Conservation (phyloP, 2,329 filamentous ascomycete species). For the Zasmidium cellare region DNA sequence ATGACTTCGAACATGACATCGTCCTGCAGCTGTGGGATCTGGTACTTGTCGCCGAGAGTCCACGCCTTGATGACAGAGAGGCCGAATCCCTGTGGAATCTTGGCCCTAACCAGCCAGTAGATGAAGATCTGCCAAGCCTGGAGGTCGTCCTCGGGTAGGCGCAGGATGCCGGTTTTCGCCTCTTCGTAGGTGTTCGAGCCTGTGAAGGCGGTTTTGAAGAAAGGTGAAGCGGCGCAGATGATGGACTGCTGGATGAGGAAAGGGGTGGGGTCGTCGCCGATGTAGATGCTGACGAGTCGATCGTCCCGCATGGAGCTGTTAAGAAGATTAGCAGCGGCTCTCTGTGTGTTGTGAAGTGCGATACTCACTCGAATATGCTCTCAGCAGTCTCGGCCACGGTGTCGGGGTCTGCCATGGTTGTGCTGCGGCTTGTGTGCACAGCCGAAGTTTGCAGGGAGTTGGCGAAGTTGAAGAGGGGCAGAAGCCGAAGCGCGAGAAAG, state of each 20-base stretch:
- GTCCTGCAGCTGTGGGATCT: neutral
- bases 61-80: neutral
- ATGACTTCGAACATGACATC: neutral
- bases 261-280: neutral
- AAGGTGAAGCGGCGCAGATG: neutral
- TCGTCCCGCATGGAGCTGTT: neutral
- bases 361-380: neutral
- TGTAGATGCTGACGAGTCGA: neutral
- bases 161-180: neutral
- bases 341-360: neutral
- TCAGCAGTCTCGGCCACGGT: neutral
- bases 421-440: neutral
- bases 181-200: neutral
- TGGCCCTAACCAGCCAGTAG: neutral
- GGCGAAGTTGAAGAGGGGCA: neutral
- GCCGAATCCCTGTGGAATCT: neutral
- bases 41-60: neutral
- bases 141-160: constrained; percentile 6
- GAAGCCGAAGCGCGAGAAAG: neutral
- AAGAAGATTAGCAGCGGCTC: neutral
- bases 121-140: constrained; percentile 2
- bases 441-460: neutral
- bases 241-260: neutral
- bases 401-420: neutral
- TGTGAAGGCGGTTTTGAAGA: neutral